A percentile compares a stretch with the other conserved stretches of the same genome.
Evolutionary conservation across 1,139 yeast species (phyloP).

Genomic region (Protomyces inundatus): DNA sequence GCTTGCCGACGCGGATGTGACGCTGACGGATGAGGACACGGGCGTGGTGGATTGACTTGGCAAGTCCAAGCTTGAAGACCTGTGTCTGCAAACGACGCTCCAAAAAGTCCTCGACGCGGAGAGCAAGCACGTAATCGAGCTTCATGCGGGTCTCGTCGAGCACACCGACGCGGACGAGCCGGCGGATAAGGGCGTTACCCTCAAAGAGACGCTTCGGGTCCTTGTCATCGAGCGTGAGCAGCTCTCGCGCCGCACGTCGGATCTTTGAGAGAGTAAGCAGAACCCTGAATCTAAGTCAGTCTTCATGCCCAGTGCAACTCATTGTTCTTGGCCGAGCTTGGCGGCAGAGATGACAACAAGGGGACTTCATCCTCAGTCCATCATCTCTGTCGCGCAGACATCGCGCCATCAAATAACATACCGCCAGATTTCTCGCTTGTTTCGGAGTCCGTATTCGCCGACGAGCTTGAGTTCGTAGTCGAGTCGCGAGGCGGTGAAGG

Average conservation of each 20-base stretch:
- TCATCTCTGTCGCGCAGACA: too few species aligned
- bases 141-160: constrained; percentile 99
- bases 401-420: constrained; percentile 33
- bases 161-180: constrained; percentile 98
- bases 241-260: constrained; percentile 99
- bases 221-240: constrained; percentile 99
- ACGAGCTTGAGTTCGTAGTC: constrained; percentile 98
- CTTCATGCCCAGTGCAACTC: constrained; percentile 26
- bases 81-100: constrained; percentile 99
- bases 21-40: constrained; percentile 98
- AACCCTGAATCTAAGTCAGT: constrained; percentile 45
- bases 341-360: too few species aligned
- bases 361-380: too few species aligned
- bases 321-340: background rate
- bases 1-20: constrained; percentile 99
- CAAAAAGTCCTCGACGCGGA: constrained; percentile 97
- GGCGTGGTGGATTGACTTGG: constrained; percentile 99
- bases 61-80: constrained; percentile 99
- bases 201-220: constrained; percentile 99
- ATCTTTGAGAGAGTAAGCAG: constrained; percentile 97
- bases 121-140: constrained; percentile 99
- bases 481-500: constrained; percentile 30
- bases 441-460: constrained; percentile 99
- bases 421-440: constrained; percentile 99
- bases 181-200: constrained; percentile 98